Conservation (phyloP, 441 rosid genomes). For the Gossypium schwendimanii region DNA sequence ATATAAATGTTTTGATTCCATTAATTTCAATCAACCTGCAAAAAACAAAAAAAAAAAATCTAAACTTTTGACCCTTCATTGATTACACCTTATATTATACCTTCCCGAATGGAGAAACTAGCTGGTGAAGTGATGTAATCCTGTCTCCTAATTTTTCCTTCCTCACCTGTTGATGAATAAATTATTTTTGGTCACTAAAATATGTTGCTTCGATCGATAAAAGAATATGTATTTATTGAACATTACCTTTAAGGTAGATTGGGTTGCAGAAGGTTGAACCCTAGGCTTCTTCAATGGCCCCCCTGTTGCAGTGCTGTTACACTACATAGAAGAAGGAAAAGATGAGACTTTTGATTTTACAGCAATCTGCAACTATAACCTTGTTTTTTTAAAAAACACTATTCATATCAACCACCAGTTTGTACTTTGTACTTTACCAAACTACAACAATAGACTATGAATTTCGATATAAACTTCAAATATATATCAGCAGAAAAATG, state of each 20-base stretch:
- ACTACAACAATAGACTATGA: neutral
- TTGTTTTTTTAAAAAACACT: neutral
- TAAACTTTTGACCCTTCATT: too few relatives aligned
- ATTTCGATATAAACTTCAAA: neutral
- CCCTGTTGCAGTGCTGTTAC: slow-evolving; percentile 71
- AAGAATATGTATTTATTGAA: neutral
- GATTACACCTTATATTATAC: slow-evolving; percentile 27
- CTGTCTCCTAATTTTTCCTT: slow-evolving; percentile 95
- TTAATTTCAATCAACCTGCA: neutral
- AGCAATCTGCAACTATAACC: slow-evolving; percentile 5
- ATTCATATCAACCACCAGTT: neutral
- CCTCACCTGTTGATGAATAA: slow-evolving; percentile 50
- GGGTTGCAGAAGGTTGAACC: slow-evolving; percentile 72
- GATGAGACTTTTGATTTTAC: slow-evolving; percentile 3
- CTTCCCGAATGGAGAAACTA: slow-evolving; percentile 99
- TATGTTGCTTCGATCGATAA: too few relatives aligned
- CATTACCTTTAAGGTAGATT: slow-evolving; percentile 78
- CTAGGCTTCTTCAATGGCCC: slow-evolving; percentile 86
- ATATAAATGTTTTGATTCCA: neutral
- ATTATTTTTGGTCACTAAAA: too few relatives aligned
- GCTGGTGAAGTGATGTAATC: slow-evolving; percentile 90
- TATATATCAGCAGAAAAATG: neutral
- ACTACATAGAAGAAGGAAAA: slow-evolving; percentile 26
- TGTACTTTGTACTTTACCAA: neutral
- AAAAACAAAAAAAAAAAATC: too few relatives aligned